A percentile compares a stretch with the other conserved stretches of the same genome.
Evolutionary conservation across 352 stramenopile genomes (phyloP).

Genomic region (Peronospora belbahrii): DNA sequence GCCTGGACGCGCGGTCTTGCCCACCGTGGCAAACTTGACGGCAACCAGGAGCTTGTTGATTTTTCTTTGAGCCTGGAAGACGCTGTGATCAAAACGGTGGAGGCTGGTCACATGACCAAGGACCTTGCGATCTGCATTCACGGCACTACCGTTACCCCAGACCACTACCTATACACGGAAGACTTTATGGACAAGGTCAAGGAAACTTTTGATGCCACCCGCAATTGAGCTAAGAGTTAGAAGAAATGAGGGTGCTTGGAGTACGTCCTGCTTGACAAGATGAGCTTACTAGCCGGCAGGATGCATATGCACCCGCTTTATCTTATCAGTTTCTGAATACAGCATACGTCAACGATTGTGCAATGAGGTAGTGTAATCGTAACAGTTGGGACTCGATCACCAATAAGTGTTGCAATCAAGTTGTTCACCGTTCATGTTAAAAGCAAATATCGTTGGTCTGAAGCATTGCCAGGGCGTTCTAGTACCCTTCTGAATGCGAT

Average conservation of each 20-base stretch:
- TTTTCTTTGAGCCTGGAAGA: conserved; percentile 54
- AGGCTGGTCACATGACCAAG: conserved; percentile 79
- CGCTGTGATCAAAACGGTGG: conserved; percentile 68
- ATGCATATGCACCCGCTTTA: conserved; percentile 6
- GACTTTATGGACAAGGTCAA: conserved; percentile 86
- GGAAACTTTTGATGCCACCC: conserved; percentile 53
- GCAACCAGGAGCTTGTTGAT: conserved; percentile 59
- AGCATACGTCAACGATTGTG: conserved; percentile 8
- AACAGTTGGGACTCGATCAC: no score
- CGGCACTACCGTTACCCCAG: conserved; percentile 40
- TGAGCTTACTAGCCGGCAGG: conserved; percentile 17
- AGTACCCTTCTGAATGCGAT: no score
- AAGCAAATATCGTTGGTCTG: no score
- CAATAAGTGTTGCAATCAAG: no score
- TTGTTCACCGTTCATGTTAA: no score
- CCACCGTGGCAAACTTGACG: conserved; percentile 68
- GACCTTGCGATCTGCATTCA: conserved; percentile 75
- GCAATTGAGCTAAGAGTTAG: conserved; percentile 26
- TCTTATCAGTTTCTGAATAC: conserved; percentile 26
- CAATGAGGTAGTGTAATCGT: neutral
- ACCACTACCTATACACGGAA: conserved; percentile 54
- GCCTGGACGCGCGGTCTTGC: conserved; percentile 68
- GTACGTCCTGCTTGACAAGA: conserved; percentile 10
- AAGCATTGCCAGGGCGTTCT: no score
- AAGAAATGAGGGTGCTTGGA: neutral